Base-by-base conservation (phyloP, 2,329 filamentous ascomycete species). In the Pleoardoris graminearum region DNA sequence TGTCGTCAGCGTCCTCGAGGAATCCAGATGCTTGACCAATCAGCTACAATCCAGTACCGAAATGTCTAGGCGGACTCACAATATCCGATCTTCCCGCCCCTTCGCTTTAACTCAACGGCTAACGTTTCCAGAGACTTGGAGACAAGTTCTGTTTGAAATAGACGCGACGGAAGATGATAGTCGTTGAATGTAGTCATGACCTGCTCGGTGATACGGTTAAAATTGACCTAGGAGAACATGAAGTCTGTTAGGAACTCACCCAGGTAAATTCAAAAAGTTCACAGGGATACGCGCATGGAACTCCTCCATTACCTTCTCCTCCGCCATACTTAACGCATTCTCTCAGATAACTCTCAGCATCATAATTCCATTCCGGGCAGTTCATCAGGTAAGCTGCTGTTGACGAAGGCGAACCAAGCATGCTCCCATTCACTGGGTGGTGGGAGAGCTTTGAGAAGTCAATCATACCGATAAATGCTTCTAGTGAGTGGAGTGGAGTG, bases 321-420 rank as follows among this genome's bases (percentile, higher is more conserved):
- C 17, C 14, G 14, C 48, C 44, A 21, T 50, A 3, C n/a, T 44
- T 29, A 25, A 50, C 35, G 8, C 46, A 39, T 10, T 36, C 33
- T 22, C 25, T 21, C 4, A 75, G 59, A 53, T 72, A 75, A 3
- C 21, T 51, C 44, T 75, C 72, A 1, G 68, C 62, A 12, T 72
- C 66, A 6, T 62, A 48, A 53, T 74, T 68, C 73, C 73, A 75
- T 2, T 41, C 17, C 1, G 59, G 56, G 4, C 56, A 48, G 30
- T 70, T 48, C 55, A 75, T 73, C 7, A 75, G 48, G 49, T 72
- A 74, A 21, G 70, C 74, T 0, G 75, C 75, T 0, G 75, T 77
- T 1, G 75, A 72, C 1, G 74, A 72, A 7, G 76, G 75, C 1
- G 74, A 76, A 2, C 59, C 72, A 59, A 76, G 64, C 59, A 76